Base-by-base conservation (phyloP, 2,329 filamentous ascomycete species). In the Didymella lethalis region DNA sequence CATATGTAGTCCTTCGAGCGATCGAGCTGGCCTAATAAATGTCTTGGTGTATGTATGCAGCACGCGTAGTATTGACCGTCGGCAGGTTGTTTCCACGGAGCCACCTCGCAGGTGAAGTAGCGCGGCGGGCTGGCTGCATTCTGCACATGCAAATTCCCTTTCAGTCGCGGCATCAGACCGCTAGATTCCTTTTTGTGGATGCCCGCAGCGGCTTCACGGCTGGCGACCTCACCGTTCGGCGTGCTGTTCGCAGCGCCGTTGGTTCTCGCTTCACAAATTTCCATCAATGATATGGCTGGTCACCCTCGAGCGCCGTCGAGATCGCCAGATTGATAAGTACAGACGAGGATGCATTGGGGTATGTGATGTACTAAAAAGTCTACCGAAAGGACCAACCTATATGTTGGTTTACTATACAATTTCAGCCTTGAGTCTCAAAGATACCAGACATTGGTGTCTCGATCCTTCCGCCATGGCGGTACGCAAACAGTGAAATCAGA, bases 401-500 rank as follows among this genome's bases (percentile, higher is more conserved):
- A 23, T 29, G 36, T 12, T 29, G n/a, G 16, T 18, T 6, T 31
- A 18, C 25, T 41, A n/a, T 50, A 50, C 25, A 31, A 50, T 10
- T 50, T n/a, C 20, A 32, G 10, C 28, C 26, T 12, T 16, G 12
- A 31, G 11, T 10, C 7, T 14, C 7, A 25, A 41, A 41, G 23
- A 16, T 20, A 41, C 25, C 8, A n/a, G 25, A 2, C 18, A n/a
- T 32, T 14, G 4, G 25, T 20, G 31, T 48, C 18, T 48, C n/a
- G n/a, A 25, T 29, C 32, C 20, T 12, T 49, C 40, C 25, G 23
- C n/a, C 28, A 3, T 6, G 2, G 3, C 18, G 14, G 32, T 25
- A 54, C 8, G 34, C 49, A 40, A 31, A 54, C 41, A 51, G n/a
- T n/a, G 31, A 40, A 16, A 28, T 55, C 57, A 60, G 52, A 60